Evolutionary conservation across 1,284 basidiomycete genomes (phyloP), one percentile per base, ranked within the genome.

Genomic region (Stygiomarasmius scandens): DNA sequence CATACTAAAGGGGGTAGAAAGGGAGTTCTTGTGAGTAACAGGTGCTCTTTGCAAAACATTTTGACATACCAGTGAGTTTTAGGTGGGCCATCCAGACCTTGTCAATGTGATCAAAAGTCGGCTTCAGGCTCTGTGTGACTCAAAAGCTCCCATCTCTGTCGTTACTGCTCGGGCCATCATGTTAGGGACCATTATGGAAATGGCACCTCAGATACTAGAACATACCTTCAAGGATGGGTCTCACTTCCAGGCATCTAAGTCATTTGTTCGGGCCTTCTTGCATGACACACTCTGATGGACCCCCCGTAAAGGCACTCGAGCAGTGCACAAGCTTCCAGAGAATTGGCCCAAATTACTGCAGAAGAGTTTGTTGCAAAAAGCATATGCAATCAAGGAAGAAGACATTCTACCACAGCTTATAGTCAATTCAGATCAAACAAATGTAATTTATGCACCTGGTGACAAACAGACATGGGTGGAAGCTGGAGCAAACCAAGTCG

Each of bases 281-380:
- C 55, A 56, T 32, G 12, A 36, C 19, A 14, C 51, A 22, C 20
- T 63, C n/a, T n/a, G 54, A 5, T 65, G 64, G 65, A 55, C 61
- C 0, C 11, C 52, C n/a, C 64, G 66, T 22, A 45, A 47, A 22
- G 53, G 58, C 16, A 68, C 67, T 1, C 59, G 60, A 19, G 66
- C 69, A 8, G 65, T 64, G 4, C 69, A 70, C 52, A 71, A 71
- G 48, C 49, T 61, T 2, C 69, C 69, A 4, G 34, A 16, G 9
- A 52, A 70, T 55, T 66, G 59, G 5, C 48, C 57, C 1, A 41
- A 61, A 2, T 44, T 58, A 48, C 54, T 55, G 11, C 38, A 46
- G 12, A 27, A 56, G 16, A 43, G 56, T 3, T 60, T 63, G 36
- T 58, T 67, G 6, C 58, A 57, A 2, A 41, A 60, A 19, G 62